phyloP scores from a whole-genome alignment of 805 yeast species.

The Candida silvicultrix region DNA sequence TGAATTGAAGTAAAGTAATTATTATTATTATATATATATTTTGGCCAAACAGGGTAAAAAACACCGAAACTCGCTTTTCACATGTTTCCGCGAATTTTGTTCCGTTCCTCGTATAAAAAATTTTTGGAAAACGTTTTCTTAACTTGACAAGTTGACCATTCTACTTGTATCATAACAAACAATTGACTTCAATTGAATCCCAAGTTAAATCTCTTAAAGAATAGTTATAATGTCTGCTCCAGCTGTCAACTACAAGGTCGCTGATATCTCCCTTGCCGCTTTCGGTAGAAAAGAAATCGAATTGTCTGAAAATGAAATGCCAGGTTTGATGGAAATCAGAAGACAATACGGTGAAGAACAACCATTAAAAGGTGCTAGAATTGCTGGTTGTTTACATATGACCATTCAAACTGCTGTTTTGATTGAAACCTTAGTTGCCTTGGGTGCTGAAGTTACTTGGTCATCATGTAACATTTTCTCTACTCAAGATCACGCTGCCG shows the following conservation, averaged over 20 bases:
- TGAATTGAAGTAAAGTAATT: too few species aligned
- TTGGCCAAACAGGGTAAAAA: not conserved
- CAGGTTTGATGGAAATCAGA: constrained; percentile 98
- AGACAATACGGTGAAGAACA: constrained; percentile 83
- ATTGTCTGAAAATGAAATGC: constrained; percentile 98
- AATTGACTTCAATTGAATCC: not conserved
- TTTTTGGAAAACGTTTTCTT: not conserved
- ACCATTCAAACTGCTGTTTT: constrained; percentile 98
- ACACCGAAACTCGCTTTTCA: not conserved
- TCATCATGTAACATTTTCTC: constrained; percentile 98
- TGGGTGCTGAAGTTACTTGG: constrained; percentile 99
- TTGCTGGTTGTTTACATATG: constrained; percentile 99
- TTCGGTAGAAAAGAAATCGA: constrained; percentile 99
- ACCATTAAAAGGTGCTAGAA: constrained; percentile 97
- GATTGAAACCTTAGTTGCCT: constrained; percentile 93
- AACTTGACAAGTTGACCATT: not conserved
- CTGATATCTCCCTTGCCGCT: constrained; percentile 97
- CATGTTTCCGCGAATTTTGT: not conserved
- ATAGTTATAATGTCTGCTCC: constrained; percentile 43
- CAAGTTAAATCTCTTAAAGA: not conserved
- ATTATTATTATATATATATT: too few species aligned
- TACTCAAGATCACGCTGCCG: constrained; percentile 99
- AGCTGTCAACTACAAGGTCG: constrained; percentile 83
- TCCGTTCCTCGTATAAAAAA: not conserved
- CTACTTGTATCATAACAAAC: too few species aligned